Evolutionary conservation across 345 rosid species (phyloP).

Genomic region (Aquilaria malaccensis): DNA sequence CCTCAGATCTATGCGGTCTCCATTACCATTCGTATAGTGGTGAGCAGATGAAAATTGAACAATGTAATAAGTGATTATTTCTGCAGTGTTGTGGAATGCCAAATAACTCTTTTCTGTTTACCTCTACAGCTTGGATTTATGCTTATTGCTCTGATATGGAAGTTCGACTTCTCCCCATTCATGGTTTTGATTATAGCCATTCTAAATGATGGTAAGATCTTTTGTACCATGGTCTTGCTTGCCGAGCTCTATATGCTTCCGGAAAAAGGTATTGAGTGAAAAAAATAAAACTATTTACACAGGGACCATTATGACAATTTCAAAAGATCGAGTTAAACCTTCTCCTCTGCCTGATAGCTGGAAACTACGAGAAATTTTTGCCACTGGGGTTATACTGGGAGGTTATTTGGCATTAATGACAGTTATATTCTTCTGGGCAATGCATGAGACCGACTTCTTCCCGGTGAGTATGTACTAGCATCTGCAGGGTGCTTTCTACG

Average conservation of each 20-base stretch:
- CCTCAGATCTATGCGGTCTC: conserved; percentile 88
- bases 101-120: background rate
- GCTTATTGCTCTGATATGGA: conserved; percentile 86
- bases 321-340: conserved; percentile 91
- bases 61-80: background rate
- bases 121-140: conserved; percentile 70
- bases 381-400: conserved; percentile 81
- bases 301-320: conserved; percentile 96
- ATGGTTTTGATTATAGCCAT: conserved; percentile 96
- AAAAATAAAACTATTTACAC: background rate
- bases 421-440: conserved; percentile 78
- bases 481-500: background rate
- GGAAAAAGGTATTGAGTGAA: too few relatives aligned
- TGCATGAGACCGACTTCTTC: conserved; percentile 59
- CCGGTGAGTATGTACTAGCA: conserved; percentile 28
- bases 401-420: conserved; percentile 79
- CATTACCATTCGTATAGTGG: conserved; percentile 93
- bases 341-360: conserved; percentile 96
- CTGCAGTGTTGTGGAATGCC: background rate
- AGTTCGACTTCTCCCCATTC: conserved; percentile 86
- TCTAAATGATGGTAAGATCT: conserved; percentile 70
- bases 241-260: too few relatives aligned
- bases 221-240: background rate
- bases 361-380: conserved; percentile 88
- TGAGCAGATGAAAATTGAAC: conserved; percentile 21